Evolutionary conservation across 2,329 filamentous ascomycete genomes (phyloP), one percentile per base, ranked within the genome.

Genomic region (Colletotrichum sp.): DNA sequence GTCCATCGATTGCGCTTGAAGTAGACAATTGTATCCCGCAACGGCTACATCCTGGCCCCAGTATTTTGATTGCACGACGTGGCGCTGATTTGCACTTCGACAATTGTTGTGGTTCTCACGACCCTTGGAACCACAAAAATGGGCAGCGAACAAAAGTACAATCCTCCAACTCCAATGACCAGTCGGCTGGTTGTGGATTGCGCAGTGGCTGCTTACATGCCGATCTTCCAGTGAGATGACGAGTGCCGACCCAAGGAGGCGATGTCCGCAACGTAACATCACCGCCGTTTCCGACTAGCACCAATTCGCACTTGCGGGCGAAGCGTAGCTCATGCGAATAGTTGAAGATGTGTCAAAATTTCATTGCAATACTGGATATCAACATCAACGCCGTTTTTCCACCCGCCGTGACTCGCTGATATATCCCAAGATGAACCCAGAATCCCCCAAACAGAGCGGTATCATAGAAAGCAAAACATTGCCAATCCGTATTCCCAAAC

Each of bases 1-100:
- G n/a, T n/a, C n/a, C n/a, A n/a, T n/a, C n/a, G n/a, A n/a, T n/a
- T n/a, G n/a, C n/a, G n/a, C n/a, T n/a, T n/a, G n/a, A n/a, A n/a
- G n/a, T n/a, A n/a, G n/a, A n/a, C n/a, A n/a, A n/a, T n/a, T n/a
- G n/a, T n/a, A n/a, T n/a, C n/a, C n/a, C 24, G 24, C 24, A 24
- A 28, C 2, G 28, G 7, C 2, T 2, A 8, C n/a, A 4, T 13
- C 2, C 2, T 21, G n/a, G 1, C 13, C 44, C 6, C 6, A 21
- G 0, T 13, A 1, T 3, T 21, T 7, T 0, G 39, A 7, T 6
- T n/a, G 18, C 0, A 49, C 44, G 0, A 21, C 6, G 12, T 21
- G n/a, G 3, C 6, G 2, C 0, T 52, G 44, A 52, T 49, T 49
- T 3, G n/a, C 3, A 1, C 10, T n/a, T n/a, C 9, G 18, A 44